Evolutionary conservation across 2,329 filamentous ascomycete species (phyloP).

Genomic region (Drechmeria coniospora): DNA sequence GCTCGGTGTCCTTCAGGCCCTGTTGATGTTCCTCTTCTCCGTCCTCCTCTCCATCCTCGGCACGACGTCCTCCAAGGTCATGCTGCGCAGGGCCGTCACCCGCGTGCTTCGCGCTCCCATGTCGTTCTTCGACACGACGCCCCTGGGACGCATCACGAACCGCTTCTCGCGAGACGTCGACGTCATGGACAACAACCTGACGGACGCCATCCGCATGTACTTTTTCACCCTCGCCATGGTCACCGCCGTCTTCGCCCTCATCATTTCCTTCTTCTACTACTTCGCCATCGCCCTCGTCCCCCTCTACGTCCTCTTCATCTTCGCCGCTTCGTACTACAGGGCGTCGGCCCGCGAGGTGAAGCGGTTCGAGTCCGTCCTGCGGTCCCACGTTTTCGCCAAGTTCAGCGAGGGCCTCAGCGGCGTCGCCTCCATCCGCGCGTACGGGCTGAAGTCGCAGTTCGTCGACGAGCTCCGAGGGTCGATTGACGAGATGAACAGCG

Average conservation of each 20-base stretch:
- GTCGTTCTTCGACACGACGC: conserved; percentile 96
- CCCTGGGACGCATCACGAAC: conserved; percentile 87
- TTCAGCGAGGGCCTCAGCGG: conserved; percentile 82
- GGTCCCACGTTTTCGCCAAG: conserved; percentile 76
- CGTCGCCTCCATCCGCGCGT: conserved; percentile 74
- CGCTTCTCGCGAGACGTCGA: conserved; percentile 92
- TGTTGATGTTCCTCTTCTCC: conserved; percentile 70
- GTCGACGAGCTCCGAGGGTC: conserved; percentile 50
- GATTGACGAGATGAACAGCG: conserved; percentile 84
- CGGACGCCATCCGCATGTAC: conserved; percentile 86
- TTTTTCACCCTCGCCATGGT: conserved; percentile 75
- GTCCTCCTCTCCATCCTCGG: conserved; percentile 63
- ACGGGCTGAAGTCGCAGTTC: conserved; percentile 68
- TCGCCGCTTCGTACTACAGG: conserved; percentile 77
- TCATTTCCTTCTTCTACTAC: conserved; percentile 91
- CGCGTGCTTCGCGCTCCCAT: conserved; percentile 59
- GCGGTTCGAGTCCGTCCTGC: conserved; percentile 77
- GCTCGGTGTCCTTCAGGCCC: conserved; percentile 54
- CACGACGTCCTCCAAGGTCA: conserved; percentile 65
- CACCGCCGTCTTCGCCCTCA: conserved; percentile 68
- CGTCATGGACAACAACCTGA: conserved; percentile 87
- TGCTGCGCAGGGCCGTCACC: conserved; percentile 67
- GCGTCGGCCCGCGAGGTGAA: conserved; percentile 88
- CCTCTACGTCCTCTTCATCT: conserved; percentile 61
- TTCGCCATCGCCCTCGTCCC: conserved; percentile 50